Percentiles rank a stretch among this genome's conserved stretches.
These are phyloP conservation scores for Rhynchospora tenuis DNA, from an alignment of 176 grass and related monocot species.

Conservation along the genomic window DNA sequence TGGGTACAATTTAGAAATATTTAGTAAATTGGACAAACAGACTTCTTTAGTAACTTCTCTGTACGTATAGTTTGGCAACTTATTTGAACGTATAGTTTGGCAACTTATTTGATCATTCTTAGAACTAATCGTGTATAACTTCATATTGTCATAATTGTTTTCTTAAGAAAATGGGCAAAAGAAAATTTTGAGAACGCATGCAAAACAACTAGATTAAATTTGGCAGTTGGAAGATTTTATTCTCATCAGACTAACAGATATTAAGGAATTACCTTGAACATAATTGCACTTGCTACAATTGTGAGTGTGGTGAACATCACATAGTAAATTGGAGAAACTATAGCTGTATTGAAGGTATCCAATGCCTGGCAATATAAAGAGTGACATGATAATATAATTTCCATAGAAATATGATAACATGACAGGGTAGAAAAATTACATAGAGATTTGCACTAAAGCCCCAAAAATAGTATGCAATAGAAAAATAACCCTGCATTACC, in stretches of 20 bases:
- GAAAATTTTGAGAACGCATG: too few species aligned
- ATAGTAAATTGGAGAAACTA: conserved; percentile 95
- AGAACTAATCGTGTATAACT: too few species aligned
- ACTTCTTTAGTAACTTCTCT: too few species aligned
- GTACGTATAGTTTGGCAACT: too few species aligned
- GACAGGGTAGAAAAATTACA: background rate
- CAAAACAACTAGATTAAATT: too few species aligned
- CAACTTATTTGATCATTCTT: too few species aligned
- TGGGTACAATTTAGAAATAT: background rate
- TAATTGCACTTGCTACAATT: conserved; percentile 88
- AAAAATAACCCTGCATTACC: background rate
- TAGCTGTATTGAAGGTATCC: conserved; percentile 85
- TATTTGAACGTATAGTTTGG: too few species aligned
- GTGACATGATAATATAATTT: background rate
- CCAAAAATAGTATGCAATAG: background rate
- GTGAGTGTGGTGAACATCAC: conserved; percentile 94
- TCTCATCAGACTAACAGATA: background rate
- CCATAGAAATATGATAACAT: background rate
- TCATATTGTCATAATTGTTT: too few species aligned
- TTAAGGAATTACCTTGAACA: conserved; percentile 76
- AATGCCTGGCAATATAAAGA: conserved; percentile 51
- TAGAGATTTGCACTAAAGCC: background rate
- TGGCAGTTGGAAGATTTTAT: too few species aligned
- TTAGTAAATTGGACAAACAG: too few species aligned
- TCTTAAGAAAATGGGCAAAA: too few species aligned